Conservation (phyloP, 208 protist genomes). For the Leishmania gerbilli region DNA sequence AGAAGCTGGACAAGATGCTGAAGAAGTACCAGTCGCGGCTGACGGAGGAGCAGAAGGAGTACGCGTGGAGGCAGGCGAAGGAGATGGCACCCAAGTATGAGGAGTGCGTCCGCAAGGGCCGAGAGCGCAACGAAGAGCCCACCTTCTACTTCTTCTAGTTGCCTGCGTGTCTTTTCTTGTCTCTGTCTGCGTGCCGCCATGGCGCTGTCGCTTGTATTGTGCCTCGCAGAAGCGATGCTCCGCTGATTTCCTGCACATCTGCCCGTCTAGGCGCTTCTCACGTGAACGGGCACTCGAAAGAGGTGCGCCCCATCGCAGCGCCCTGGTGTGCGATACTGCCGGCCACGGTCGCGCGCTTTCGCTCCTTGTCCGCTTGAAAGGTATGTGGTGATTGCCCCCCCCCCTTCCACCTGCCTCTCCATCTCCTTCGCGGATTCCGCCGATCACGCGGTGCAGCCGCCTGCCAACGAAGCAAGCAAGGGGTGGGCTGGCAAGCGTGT, state of each 20-base stretch:
- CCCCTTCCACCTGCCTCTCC: background rate
- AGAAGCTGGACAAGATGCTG: constrained; percentile 84
- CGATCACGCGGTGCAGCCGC: background rate
- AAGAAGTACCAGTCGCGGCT: constrained; percentile 82
- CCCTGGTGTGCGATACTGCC: no score
- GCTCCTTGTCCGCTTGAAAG: background rate
- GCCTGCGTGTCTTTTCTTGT: background rate
- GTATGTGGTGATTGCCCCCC: background rate
- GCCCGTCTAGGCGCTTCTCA: background rate
- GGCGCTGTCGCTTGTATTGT: background rate
- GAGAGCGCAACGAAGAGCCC: constrained; percentile 83
- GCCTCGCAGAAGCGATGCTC: background rate
- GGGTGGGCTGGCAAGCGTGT: background rate
- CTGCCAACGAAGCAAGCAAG: background rate
- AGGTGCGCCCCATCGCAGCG: background rate
- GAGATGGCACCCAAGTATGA: constrained; percentile 90
- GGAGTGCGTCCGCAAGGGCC: constrained; percentile 71
- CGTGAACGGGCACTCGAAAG: background rate
- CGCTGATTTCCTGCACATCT: background rate
- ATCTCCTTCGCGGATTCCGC: background rate
- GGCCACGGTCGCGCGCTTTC: background rate
- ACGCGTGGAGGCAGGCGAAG: constrained; percentile 88
- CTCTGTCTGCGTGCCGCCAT: background rate
- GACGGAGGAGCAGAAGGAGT: constrained; percentile 87
- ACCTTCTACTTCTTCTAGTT: constrained; percentile 84